Evolutionary conservation across 1,284 basidiomycete species (phyloP), one percentile per base, ranked within the genome.

Genomic region (Hemileia vastatrix): DNA sequence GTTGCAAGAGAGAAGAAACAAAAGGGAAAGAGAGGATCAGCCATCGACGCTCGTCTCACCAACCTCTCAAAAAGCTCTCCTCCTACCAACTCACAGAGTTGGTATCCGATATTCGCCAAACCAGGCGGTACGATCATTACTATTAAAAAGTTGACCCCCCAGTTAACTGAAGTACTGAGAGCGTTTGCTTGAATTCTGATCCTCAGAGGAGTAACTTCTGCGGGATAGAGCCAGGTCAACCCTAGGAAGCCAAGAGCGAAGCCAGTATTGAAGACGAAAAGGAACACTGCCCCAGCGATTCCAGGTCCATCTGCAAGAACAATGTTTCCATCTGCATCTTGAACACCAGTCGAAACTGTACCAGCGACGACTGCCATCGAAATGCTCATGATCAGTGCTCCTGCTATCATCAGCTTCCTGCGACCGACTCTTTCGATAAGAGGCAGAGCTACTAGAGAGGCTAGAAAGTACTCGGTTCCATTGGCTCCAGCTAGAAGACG

Each of bases 201-300:
- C 19, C 81, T 78, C 24, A 86, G 72, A 18, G 82, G 81, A 18
- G 83, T 81, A 51, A 85, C 83, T 72, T 85, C 83, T n/a, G 83
- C 84, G 58, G 84, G 82, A 80, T 84, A 68, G 36, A 80, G 67
- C 78, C 52, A 57, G 50, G 84, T 83, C 82, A 86, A 85, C 21
- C 84, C 84, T 71, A 85, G 80, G 84, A 84, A 86, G 36, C 84
- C 85, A 60, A 86, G 78, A 0, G 83, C 84, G 74, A 86, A 86
- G 77, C 84, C 83, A 43, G 85, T 80, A 70, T 86, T 85, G 76
- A 85, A 86, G 33, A 84, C 75, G 72, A 84, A 86, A 68, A 81
- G 73, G 78, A 72, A 86, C 6, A 83, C 80, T 1, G 82, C 79
- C 32, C 82, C 83, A 11, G 81, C 79, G 60, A 84, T 76, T 54